Conservation (phyloP, 495 filamentous ascomycete species). For the Penicillium desertorum region DNA sequence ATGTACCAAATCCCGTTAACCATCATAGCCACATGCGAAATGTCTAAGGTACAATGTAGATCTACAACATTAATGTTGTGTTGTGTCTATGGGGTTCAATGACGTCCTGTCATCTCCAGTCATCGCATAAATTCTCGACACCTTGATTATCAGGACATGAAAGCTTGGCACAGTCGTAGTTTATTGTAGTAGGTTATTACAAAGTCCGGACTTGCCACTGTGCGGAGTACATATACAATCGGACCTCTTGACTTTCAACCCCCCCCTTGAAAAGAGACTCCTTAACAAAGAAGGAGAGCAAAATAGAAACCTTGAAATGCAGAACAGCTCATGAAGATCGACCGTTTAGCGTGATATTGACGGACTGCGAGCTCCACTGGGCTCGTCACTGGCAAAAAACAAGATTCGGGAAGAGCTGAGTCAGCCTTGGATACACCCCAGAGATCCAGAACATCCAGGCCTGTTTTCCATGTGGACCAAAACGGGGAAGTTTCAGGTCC, state of each 20-base stretch:
- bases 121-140: neutral
- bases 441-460: neutral
- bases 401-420: constrained; percentile 10
- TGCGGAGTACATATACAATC: neutral
- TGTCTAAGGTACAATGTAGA: neutral
- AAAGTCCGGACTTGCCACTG: neutral
- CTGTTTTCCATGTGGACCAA: constrained; percentile 2
- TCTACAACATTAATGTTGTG: neutral
- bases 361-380: constrained; percentile 3
- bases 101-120: neutral
- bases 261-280: neutral
- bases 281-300: neutral
- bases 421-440: neutral
- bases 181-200: neutral
- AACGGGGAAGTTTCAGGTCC: neutral
- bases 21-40: neutral
- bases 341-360: constrained; percentile 7
- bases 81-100: neutral
- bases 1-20: neutral
- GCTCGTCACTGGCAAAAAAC: constrained; percentile 10
- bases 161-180: neutral
- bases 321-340: constrained; percentile 4
- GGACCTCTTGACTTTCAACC: neutral
- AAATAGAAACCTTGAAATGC: neutral
- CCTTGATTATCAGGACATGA: neutral